Evolutionary conservation across 495 filamentous ascomycete genomes (phyloP).

Genomic region (Tuber melanosporum): DNA sequence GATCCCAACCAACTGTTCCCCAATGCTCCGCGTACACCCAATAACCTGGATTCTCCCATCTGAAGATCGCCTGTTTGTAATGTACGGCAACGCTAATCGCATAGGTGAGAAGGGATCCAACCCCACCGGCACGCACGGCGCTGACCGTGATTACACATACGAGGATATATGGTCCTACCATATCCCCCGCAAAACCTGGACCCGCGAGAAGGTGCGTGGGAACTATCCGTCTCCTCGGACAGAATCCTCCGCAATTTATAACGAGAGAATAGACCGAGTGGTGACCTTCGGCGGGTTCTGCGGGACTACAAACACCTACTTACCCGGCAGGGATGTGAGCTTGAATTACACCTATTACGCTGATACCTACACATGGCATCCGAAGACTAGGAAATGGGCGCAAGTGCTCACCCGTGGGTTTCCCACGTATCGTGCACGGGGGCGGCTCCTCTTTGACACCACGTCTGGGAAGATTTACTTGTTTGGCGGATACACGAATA

Average conservation of each 20-base stretch:
- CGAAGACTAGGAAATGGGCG: slow-evolving; percentile 20
- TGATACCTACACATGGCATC: slow-evolving; percentile 31
- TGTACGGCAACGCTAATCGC: slow-evolving; percentile 36
- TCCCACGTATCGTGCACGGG: slow-evolving; percentile 31
- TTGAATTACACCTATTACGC: slow-evolving; percentile 33
- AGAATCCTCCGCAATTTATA: slow-evolving; percentile 27
- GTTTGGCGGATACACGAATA: slow-evolving; percentile 34
- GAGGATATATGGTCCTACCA: slow-evolving; percentile 35
- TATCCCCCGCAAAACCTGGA: slow-evolving; percentile 20
- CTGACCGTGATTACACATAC: slow-evolving; percentile 31
- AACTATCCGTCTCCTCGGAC: slow-evolving; percentile 34
- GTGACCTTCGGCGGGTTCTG: slow-evolving; percentile 31
- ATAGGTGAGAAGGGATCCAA: slow-evolving; percentile 25
- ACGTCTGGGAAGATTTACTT: slow-evolving; percentile 22
- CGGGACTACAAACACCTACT: slow-evolving; percentile 31
- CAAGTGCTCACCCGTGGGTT: slow-evolving; percentile 32
- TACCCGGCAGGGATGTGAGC: slow-evolving; percentile 19
- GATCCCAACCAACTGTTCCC: slow-evolving; percentile 22
- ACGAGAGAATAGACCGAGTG: slow-evolving; percentile 10
- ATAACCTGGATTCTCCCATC: slow-evolving; percentile 25
- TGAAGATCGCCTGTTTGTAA: slow-evolving; percentile 26
- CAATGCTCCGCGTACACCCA: slow-evolving; percentile 31
- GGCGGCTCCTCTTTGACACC: slow-evolving; percentile 21
- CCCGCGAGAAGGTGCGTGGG: slow-evolving; percentile 27
- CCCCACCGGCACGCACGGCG: slow-evolving; percentile 16